A percentile compares a stretch with the other conserved stretches of the same genome.
phyloP scores from a whole-genome alignment of 2,329 filamentous ascomycete species.

The Neonectria ditissima region DNA sequence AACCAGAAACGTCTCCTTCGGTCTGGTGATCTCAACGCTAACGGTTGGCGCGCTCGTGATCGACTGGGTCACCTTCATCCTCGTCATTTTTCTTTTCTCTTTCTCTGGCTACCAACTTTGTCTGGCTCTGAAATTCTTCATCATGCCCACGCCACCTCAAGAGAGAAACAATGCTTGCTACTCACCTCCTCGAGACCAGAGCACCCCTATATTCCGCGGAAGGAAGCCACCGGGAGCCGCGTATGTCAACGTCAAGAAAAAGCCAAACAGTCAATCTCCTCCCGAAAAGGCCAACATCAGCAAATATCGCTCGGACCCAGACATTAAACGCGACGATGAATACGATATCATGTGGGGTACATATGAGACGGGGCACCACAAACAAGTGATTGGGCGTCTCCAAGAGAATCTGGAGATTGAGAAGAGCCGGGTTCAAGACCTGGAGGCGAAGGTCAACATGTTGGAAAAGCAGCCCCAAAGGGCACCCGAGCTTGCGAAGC shows the following conservation, averaged over 20 bases:
- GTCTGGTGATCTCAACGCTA: background rate
- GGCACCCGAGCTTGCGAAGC: background rate
- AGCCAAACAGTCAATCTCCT: background rate
- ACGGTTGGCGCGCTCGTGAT: background rate
- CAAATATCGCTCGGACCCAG: background rate
- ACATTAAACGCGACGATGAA: background rate
- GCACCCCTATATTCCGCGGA: background rate
- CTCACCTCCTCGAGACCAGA: background rate
- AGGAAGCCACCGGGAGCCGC: background rate
- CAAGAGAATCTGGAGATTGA: background rate
- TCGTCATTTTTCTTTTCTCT: background rate
- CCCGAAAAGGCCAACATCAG: background rate
- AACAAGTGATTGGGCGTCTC: background rate
- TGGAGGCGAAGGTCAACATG: background rate
- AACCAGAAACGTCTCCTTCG: background rate
- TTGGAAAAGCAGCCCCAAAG: background rate
- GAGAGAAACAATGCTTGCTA: background rate
- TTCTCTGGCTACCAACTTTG: background rate
- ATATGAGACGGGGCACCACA: background rate
- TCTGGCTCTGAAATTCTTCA: background rate
- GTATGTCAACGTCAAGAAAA: background rate
- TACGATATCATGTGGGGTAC: no score
- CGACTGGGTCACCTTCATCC: background rate
- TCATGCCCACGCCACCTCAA: background rate
- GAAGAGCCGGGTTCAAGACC: background rate